Base-by-base conservation (phyloP, 805 yeast genomes). In the Monosporozyma aerobia region DNA sequence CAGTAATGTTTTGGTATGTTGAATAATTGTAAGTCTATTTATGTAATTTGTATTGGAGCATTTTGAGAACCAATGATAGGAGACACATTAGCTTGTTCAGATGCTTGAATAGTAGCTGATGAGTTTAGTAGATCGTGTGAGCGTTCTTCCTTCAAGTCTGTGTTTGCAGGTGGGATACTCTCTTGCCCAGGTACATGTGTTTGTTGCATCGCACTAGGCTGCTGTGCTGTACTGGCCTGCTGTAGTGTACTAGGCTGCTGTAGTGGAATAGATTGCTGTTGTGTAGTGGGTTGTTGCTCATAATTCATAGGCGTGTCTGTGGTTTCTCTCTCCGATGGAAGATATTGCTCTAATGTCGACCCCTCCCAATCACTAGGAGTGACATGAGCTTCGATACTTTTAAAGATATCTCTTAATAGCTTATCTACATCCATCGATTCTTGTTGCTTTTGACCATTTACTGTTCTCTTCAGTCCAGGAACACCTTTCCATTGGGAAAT, bases 341-440 rank as follows among this genome's bases (percentile, higher is more conserved):
- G 8, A n/a, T 22, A 43, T 10, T 43, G 30, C 13, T 43, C 45
- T 22, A 43, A 3, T 3, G 11, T 23, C 5, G 45, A 23, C 1
- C 45, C 45, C 4, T 13, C 30, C 45, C 30, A 43, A 22, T 43
- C 45, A 3, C 7, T 14, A 23, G 45, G 30, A 43, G 14, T 43
- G 10, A 43, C 10, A 11, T 23, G 35, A 23, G 19, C 9, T 14
- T 44, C 53, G 33, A 59, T 59, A 33, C 56, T 57, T 41, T 52
- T 49, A 44, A 72, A 61, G 44, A 64, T 61, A 51, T 68, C 64
- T 14, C 64, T 63, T 1, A 64, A 63, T 1, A 62, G 59, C 27
- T 59, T 53, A 16, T 59, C 60, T 11, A 58, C 47, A 6, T 54
- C 59, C 53, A 54, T 67, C 49, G 58, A 75, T 55, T 44, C 66